These are phyloP conservation scores for Trypanosoma mega DNA, from an alignment of 208 protist genomes.

Conservation along the genomic window DNA sequence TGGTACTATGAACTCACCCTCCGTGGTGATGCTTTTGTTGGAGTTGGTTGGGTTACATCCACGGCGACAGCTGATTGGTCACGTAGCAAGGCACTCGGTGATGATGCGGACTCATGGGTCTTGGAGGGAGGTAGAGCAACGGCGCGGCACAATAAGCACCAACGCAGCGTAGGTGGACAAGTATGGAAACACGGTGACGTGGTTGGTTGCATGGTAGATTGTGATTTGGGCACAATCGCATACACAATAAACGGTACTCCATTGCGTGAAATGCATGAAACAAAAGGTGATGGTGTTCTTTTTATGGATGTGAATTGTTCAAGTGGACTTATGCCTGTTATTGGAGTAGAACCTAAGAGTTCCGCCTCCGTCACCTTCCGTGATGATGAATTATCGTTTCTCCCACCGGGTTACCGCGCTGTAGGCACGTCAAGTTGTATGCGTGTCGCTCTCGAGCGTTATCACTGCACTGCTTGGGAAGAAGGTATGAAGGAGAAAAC, in stretches of 20 bases:
- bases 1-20: slow-evolving; percentile 91
- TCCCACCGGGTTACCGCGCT: slow-evolving; percentile 38
- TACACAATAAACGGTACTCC: slow-evolving; percentile 83
- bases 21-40: slow-evolving; percentile 38
- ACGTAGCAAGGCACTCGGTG: slow-evolving; percentile 43
- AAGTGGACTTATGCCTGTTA: slow-evolving; percentile 32
- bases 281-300: slow-evolving; percentile 23
- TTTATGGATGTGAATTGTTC: slow-evolving; percentile 32
- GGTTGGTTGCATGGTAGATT: slow-evolving; percentile 86
- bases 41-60: slow-evolving; percentile 57
- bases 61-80: slow-evolving; percentile 28
- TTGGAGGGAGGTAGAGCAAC: slow-evolving; percentile 79
- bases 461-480: slow-evolving; percentile 15
- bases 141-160: slow-evolving; percentile 60
- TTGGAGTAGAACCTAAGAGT: slow-evolving; percentile 58
- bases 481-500: background rate
- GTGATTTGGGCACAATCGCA: slow-evolving; percentile 60
- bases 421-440: slow-evolving; percentile 36
- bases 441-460: slow-evolving; percentile 18
- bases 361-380: slow-evolving; percentile 44
- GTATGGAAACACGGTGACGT: slow-evolving; percentile 84
- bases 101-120: slow-evolving; percentile 78
- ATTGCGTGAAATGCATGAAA: slow-evolving; percentile 35
- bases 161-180: slow-evolving; percentile 50
- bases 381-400: slow-evolving; percentile 57